Conservation (phyloP, 139 green algal species). For the Chlorella vulgaris region DNA sequence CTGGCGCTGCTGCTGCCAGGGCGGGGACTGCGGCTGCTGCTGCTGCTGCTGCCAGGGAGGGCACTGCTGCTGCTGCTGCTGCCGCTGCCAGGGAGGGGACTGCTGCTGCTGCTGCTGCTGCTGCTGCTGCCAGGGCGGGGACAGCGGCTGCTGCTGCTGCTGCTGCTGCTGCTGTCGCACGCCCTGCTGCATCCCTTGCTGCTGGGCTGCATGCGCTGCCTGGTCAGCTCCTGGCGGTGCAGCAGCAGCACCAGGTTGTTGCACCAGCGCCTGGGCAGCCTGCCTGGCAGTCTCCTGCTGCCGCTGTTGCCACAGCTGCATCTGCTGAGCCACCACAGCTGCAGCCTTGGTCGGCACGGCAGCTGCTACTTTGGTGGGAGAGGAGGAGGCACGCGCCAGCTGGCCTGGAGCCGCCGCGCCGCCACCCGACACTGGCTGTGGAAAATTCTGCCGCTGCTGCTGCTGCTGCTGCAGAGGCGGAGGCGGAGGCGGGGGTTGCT, state of each 20-base stretch:
- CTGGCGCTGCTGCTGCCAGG: too few relatives aligned
- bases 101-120: not conserved
- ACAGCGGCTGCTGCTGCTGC: not conserved
- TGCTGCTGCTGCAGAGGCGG: not conserved
- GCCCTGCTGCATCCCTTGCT: not conserved
- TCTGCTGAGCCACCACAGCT: not conserved
- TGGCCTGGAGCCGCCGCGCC: too few relatives aligned
- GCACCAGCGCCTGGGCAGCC: too few relatives aligned
- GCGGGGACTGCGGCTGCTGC: not conserved
- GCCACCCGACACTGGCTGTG: not conserved
- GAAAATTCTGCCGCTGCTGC: not conserved
- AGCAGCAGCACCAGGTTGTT: not conserved
- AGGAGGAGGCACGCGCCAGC: not conserved
- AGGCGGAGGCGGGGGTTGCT: too few relatives aligned
- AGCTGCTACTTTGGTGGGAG: not conserved
- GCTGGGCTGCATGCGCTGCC: too few relatives aligned
- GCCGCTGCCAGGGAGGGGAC: not conserved
- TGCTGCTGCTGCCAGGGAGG: not conserved
- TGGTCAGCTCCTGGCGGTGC: not conserved
- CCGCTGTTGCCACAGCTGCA: not conserved
- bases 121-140: not conserved
- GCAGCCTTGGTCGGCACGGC: not conserved
- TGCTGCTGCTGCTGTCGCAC: not conserved
- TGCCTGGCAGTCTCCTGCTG: not conserved
- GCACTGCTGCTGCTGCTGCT: not conserved